A percentile compares a stretch with the other conserved stretches of the same genome.
Evolutionary conservation across 305 asterid species (phyloP).

Genomic region (Rubia balearica): DNA sequence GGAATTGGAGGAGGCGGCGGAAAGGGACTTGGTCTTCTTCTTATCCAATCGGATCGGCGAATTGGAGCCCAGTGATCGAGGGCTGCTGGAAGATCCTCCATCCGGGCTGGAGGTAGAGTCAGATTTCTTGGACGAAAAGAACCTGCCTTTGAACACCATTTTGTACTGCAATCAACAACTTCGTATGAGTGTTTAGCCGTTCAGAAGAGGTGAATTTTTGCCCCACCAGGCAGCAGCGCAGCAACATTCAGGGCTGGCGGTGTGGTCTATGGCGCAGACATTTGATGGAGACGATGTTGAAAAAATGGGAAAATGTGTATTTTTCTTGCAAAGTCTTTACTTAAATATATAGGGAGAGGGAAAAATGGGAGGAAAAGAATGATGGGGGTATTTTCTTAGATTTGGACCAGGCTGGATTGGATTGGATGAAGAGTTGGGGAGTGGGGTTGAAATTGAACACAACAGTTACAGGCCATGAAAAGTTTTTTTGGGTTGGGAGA

Average conservation of each 20-base stretch:
- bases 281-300: neutral
- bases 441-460: slow-evolving; percentile 4
- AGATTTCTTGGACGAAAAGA: slow-evolving; percentile 86
- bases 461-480: slow-evolving; percentile 7
- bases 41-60: slow-evolving; percentile 92
- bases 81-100: slow-evolving; percentile 75
- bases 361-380: no score
- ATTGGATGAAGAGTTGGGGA: neutral
- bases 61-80: slow-evolving; percentile 69
- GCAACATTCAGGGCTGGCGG: slow-evolving; percentile 21
- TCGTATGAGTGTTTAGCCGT: slow-evolving; percentile 5
- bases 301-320: neutral
- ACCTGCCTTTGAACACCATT: slow-evolving; percentile 91
- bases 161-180: neutral
- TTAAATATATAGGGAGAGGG: neutral
- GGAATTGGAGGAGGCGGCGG: slow-evolving; percentile 32
- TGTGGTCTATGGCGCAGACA: slow-evolving; percentile 15
- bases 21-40: slow-evolving; percentile 56
- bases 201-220: slow-evolving; percentile 2
- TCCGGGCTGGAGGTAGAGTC: slow-evolving; percentile 70
- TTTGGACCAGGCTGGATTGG: slow-evolving; percentile 1
- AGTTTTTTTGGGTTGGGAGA: neutral
- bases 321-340: neutral
- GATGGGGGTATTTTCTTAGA: neutral
- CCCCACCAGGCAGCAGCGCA: slow-evolving; percentile 22